These are phyloP conservation scores for Musa itinerans DNA, from an alignment of 176 grass and related monocot species.

Conservation along the genomic window DNA sequence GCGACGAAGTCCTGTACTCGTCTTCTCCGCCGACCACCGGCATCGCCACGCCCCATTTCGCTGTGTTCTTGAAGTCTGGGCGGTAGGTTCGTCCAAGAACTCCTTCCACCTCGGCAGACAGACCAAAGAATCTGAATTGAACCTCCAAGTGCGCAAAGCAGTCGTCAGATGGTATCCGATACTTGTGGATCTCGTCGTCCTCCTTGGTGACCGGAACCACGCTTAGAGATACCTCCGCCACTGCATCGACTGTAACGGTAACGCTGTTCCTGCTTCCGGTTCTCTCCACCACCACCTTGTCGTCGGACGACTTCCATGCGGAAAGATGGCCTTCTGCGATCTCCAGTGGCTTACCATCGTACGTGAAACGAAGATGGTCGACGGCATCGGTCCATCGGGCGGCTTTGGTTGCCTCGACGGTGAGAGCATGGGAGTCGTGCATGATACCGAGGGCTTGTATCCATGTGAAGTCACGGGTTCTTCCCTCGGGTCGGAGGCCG, in stretches of 20 bases:
- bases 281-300: conserved; percentile 21
- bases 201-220: conserved; percentile 34
- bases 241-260: conserved; percentile 8
- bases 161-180: conserved; percentile 25
- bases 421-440: conserved; percentile 21
- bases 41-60: conserved; percentile 27
- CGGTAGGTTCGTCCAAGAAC: conserved; percentile 30
- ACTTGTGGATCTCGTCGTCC: conserved; percentile 31
- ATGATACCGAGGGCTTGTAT: conserved; percentile 35
- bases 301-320: conserved; percentile 22
- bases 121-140: conserved; percentile 16
- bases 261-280: conserved; percentile 24
- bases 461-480: conserved; percentile 36
- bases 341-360: conserved; percentile 19
- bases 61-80: conserved; percentile 19
- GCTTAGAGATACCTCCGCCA: conserved; percentile 20
- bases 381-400: conserved; percentile 15
- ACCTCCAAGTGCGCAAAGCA: conserved; percentile 29
- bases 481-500: conserved; percentile 22
- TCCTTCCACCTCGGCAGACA: conserved; percentile 24
- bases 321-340: conserved; percentile 25
- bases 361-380: conserved; percentile 24
- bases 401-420: conserved; percentile 6
- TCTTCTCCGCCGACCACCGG: conserved; percentile 34
- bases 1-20: conserved; percentile 20